A percentile compares a stretch with the other conserved stretches of the same genome.
Conservation (phyloP, 2,329 filamentous ascomycete genomes). For the Fusarium tricinctum region DNA sequence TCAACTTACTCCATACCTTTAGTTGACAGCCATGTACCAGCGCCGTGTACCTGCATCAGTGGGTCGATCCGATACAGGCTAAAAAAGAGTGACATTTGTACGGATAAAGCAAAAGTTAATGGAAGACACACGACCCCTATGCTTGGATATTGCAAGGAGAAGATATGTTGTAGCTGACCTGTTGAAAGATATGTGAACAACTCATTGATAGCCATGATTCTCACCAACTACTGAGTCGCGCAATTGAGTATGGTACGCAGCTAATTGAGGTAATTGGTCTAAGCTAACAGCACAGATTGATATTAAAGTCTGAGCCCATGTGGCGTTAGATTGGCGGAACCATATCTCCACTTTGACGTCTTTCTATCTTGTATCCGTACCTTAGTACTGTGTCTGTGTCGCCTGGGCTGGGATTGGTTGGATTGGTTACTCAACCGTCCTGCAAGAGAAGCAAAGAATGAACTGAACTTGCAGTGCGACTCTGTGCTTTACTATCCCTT, state of each 20-base stretch:
- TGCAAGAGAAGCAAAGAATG: background rate
- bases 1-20: conserved; percentile 1
- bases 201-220: background rate
- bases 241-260: background rate
- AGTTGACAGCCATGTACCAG: conserved; percentile 3
- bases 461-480: too few species aligned
- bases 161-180: background rate
- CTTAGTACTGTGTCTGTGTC: background rate
- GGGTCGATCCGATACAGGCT: conserved; percentile 31
- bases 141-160: background rate
- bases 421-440: background rate
- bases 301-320: conserved; percentile 25
- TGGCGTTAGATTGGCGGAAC: conserved; percentile 44
- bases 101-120: background rate
- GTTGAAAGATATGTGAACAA: background rate
- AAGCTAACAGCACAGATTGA: background rate
- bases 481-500: too few species aligned
- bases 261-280: background rate
- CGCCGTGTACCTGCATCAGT: conserved; percentile 43
- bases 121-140: background rate
- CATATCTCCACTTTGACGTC: conserved; percentile 32
- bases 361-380: too few species aligned
- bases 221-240: background rate
- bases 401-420: too few species aligned
- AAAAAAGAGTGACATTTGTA: conserved; percentile 15